These are phyloP conservation scores for Alternaria tenuissima DNA, from an alignment of 2,329 filamentous ascomycete species.

Conservation along the genomic window DNA sequence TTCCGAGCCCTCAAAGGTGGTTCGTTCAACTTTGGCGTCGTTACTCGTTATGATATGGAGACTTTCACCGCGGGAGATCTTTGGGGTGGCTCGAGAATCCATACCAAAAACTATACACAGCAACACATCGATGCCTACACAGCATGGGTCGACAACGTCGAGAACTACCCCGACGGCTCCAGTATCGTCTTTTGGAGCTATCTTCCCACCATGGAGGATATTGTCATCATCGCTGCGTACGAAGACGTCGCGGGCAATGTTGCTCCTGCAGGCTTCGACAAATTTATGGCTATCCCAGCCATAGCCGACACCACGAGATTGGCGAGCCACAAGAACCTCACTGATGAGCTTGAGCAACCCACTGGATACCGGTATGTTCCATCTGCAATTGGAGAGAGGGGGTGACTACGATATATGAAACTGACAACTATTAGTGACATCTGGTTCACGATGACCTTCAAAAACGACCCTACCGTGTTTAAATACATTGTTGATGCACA, in stretches of 20 bases:
- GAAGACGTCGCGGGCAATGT: slow-evolving; percentile 31
- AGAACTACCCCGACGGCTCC: slow-evolving; percentile 32
- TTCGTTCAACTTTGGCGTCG: slow-evolving; percentile 41
- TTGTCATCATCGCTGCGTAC: slow-evolving; percentile 31
- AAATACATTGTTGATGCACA: slow-evolving; percentile 31
- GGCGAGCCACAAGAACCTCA: slow-evolving; percentile 33
- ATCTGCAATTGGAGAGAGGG: neutral
- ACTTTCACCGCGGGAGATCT: slow-evolving; percentile 33
- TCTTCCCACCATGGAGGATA: slow-evolving; percentile 20
- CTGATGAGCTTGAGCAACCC: slow-evolving; percentile 35
- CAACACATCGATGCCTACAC: slow-evolving; percentile 31
- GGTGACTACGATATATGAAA: neutral
- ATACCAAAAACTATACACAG: slow-evolving; percentile 23
- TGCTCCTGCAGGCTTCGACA: slow-evolving; percentile 29
- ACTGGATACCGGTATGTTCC: slow-evolving; percentile 30
- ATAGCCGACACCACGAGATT: slow-evolving; percentile 27
- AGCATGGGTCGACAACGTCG: slow-evolving; percentile 34
- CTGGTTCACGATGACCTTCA: slow-evolving; percentile 38
- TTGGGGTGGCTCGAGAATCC: slow-evolving; percentile 31
- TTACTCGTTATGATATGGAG: slow-evolving; percentile 29
- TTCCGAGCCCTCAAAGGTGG: slow-evolving; percentile 49
- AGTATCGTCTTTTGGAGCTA: slow-evolving; percentile 38
- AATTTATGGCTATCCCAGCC: slow-evolving; percentile 31
- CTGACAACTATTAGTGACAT: slow-evolving; percentile 24
- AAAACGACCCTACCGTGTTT: slow-evolving; percentile 27